A percentile compares a stretch with the other conserved stretches of the same genome.
Evolutionary conservation across 2,329 filamentous ascomycete species (phyloP).

Genomic region (Diaporthe aspalathi): DNA sequence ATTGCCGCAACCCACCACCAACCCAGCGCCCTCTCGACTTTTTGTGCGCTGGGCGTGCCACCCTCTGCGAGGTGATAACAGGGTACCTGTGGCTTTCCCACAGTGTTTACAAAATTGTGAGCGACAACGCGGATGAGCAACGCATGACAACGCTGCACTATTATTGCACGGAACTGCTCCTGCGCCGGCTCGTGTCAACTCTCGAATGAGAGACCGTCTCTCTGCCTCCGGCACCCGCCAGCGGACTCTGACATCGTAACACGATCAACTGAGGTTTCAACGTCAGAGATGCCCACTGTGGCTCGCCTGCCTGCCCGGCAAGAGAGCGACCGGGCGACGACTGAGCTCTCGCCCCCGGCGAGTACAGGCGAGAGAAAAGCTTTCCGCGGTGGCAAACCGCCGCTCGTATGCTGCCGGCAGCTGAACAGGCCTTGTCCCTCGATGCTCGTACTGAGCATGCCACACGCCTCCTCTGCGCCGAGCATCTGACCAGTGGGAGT

Average conservation of each 20-base stretch:
- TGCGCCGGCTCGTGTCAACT: conserved; percentile 35
- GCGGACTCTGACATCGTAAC: conserved; percentile 19
- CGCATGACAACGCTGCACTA: conserved; percentile 37
- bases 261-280: conserved; percentile 21
- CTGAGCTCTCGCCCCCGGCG: neutral
- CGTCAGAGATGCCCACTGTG: conserved; percentile 24
- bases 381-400: conserved; percentile 35
- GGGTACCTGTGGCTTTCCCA: conserved; percentile 23
- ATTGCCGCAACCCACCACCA: conserved; percentile 32
- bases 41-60: conserved; percentile 34
- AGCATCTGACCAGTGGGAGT: conserved; percentile 32
- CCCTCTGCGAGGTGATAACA: conserved; percentile 28
- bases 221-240: conserved; percentile 24
- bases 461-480: conserved; percentile 22
- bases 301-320: conserved; percentile 15
- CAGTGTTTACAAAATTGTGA: conserved; percentile 40
- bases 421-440: conserved; percentile 28
- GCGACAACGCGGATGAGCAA: conserved; percentile 38
- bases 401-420: conserved; percentile 33
- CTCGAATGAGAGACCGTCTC: conserved; percentile 30
- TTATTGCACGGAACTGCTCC: conserved; percentile 35
- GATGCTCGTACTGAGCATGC: conserved; percentile 26
- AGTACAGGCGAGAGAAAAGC: conserved; percentile 14
- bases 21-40: conserved; percentile 32
- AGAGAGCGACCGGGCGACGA: conserved; percentile 1